phyloP scores from a whole-genome alignment of 306 rosid species.

The Acacia confusa region DNA sequence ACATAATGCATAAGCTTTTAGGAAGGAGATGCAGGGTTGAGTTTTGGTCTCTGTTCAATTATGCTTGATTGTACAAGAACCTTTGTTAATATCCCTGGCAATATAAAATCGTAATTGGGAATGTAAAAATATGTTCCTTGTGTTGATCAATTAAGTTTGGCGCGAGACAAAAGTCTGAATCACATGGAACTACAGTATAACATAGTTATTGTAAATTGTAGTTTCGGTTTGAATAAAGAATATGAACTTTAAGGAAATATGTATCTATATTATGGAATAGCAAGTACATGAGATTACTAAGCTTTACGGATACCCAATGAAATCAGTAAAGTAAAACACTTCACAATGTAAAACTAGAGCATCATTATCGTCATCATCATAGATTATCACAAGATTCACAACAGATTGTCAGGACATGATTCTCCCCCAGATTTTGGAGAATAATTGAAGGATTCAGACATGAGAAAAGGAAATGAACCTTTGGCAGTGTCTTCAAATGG shows the following conservation, averaged over 20 bases:
- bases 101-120: no score
- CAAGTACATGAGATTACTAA: slow-evolving; percentile 32
- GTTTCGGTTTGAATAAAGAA: not conserved
- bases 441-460: slow-evolving; percentile 67
- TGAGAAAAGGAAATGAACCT: slow-evolving; percentile 63
- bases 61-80: not conserved
- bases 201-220: not conserved
- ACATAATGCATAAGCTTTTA: not conserved
- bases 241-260: slow-evolving; percentile 28
- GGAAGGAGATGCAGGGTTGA: not conserved
- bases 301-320: slow-evolving; percentile 37
- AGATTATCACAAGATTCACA: slow-evolving; percentile 22
- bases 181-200: not conserved
- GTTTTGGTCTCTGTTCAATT: not conserved
- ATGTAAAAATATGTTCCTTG: no score
- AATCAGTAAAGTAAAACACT: slow-evolving; percentile 34
- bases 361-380: not conserved
- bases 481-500: slow-evolving; percentile 73
- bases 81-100: not conserved
- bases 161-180: not conserved
- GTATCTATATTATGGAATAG: slow-evolving; percentile 39
- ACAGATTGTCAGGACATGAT: slow-evolving; percentile 48
- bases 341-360: slow-evolving; percentile 11
- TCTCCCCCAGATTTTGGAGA: slow-evolving; percentile 61
- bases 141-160: no score